A percentile compares a stretch with the other conserved stretches of the same genome.
Conservation (phyloP, 768 basidiomycete genomes). For the Zangia roseola region DNA sequence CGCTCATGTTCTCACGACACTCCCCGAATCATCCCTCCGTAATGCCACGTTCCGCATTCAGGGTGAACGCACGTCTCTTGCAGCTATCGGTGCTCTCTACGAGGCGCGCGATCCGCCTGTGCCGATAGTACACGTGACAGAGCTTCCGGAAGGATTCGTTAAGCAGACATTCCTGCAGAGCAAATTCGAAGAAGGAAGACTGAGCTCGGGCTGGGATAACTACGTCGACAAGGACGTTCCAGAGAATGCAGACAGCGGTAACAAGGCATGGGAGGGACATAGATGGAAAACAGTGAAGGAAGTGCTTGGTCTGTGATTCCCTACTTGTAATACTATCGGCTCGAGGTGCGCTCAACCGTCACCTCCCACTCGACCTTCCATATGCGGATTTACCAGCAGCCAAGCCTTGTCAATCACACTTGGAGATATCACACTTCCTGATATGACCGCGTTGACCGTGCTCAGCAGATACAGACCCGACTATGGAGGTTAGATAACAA, state of each 20-base stretch:
- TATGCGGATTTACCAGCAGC: too few relatives aligned
- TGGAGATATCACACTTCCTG: too few relatives aligned
- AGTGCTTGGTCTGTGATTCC: conserved; percentile 22
- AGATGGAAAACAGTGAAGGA: conserved; percentile 31
- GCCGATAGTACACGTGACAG: conserved; percentile 20
- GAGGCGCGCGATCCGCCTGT: conserved; percentile 19
- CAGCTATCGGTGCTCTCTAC: conserved; percentile 29
- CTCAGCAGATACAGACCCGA: too few relatives aligned
- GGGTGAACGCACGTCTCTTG: conserved; percentile 32
- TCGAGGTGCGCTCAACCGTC: conserved; percentile 3
- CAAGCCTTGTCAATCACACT: too few relatives aligned
- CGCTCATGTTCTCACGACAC: conserved; percentile 33
- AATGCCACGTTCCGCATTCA: conserved; percentile 36
- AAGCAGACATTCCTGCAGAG: conserved; percentile 33
- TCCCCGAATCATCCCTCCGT: conserved; percentile 25
- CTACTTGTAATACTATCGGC: neutral
- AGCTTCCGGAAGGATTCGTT: conserved; percentile 29
- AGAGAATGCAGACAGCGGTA: conserved; percentile 31
- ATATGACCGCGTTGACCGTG: too few relatives aligned
- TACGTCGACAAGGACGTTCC: conserved; percentile 27
- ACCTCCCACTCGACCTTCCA: neutral
- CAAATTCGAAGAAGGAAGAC: conserved; percentile 28
- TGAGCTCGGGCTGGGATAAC: conserved; percentile 37
- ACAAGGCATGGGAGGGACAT: conserved; percentile 35
- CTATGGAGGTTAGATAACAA: too few relatives aligned